Evolutionary conservation across 495 filamentous ascomycete species (phyloP), one percentile per base, ranked within the genome.

Genomic region (Penicillium coffeae): DNA sequence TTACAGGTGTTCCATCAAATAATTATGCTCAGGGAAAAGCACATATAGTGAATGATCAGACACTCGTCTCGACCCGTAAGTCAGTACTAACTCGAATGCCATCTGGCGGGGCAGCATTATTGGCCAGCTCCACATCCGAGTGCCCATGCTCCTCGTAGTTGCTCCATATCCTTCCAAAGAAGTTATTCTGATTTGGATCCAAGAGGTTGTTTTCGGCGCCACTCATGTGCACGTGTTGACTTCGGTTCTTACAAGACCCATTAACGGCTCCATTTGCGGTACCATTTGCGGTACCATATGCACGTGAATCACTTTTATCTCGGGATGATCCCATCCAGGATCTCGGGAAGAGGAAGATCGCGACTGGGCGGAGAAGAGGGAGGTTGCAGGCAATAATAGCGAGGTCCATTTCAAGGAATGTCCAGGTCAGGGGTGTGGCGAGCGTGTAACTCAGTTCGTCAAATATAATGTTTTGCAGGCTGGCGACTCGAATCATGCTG

Each of bases 401-500:
- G 18, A 59, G 44, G 30, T 59, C 43, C 20, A 44, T 39, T 30
- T 59, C 55, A 13, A 59, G 19, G 1, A 54, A 41, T 8, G 33
- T 59, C 55, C 51, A 59, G 20, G 50, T 47, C 9, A 59, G 10
- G 2, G 51, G 47, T 13, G 49, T 21, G 3, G 48, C 51, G 12
- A 59, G 48, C 12, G 55, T 48, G 16, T 55, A 55, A 13, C 51
- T 50, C 9, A 47, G 25, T n/a, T 59, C 51, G 20, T 13, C n/a
- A 42, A 59, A 59, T 25, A 51, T 39, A 16, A 59, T 49, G 14
- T 21, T 21, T 30, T 45, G 30, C 4, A 59, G 33, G 15, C 47
- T 51, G 15, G 51, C 40, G 7, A 59, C 42, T 8, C 55, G 55
- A 9, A 59, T 40, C 39, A 59, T 55, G 14, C 55, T 59, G n/a